Evolutionary conservation across 208 protist species (phyloP).

Genomic region (Acanthamoeba culbertsoni): DNA sequence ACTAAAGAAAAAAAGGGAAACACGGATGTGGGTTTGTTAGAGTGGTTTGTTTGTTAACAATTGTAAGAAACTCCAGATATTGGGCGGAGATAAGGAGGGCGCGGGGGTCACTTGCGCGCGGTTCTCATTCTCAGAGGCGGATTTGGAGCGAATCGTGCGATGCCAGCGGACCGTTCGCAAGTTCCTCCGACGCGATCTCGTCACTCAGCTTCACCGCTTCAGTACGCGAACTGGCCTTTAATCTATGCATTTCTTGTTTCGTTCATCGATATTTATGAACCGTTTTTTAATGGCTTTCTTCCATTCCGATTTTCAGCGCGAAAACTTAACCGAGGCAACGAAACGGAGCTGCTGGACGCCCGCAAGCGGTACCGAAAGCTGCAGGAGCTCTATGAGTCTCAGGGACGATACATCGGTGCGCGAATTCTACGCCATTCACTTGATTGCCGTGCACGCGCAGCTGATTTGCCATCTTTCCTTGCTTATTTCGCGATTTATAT

Average conservation of each 20-base stretch:
- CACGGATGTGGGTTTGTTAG: no score
- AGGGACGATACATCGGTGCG: neutral
- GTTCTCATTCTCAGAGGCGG: neutral
- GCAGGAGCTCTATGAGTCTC: conserved; percentile 14
- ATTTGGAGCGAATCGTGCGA: neutral
- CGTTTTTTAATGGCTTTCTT: no score
- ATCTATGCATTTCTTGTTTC: no score
- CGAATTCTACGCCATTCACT: neutral
- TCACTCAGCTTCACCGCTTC: neutral
- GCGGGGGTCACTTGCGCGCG: neutral
- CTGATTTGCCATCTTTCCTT: no score
- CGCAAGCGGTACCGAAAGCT: conserved; percentile 11
- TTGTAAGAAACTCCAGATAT: neutral
- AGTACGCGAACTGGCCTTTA: neutral
- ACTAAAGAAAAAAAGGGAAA: no score
- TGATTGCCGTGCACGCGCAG: no score
- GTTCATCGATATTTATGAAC: no score
- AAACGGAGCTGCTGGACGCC: neutral
- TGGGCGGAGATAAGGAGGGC: conserved; percentile 6
- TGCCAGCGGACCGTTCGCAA: neutral
- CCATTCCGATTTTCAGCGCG: neutral
- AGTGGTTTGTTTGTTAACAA: neutral
- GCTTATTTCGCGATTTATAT: no score
- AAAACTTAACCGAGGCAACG: neutral
- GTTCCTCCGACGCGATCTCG: neutral